Percentiles rank a stretch among this genome's conserved stretches.
phyloP scores from a whole-genome alignment of 2,329 filamentous ascomycete species.

The Penicillium sp. region DNA sequence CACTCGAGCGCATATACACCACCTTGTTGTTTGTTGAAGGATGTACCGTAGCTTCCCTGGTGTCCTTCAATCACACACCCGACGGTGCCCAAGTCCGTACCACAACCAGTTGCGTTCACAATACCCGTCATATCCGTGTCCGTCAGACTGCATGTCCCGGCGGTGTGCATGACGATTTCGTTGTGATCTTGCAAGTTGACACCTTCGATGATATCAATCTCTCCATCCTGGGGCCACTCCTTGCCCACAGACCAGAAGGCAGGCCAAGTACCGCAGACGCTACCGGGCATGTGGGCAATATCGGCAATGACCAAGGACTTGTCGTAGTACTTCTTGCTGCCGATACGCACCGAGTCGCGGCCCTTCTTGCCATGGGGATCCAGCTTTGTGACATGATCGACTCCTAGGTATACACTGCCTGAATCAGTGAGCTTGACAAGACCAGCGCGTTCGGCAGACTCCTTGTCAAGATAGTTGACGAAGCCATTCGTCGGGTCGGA shows the following conservation, averaged over 20 bases:
- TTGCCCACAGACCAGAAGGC: conserved; percentile 47
- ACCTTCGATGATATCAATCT: conserved; percentile 53
- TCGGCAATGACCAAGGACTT: conserved; percentile 48
- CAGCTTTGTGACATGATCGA: conserved; percentile 41
- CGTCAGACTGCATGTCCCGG: conserved; percentile 42
- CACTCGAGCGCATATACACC: conserved; percentile 52
- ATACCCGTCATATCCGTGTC: conserved; percentile 49
- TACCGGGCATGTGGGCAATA: conserved; percentile 48
- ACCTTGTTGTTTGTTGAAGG: conserved; percentile 51
- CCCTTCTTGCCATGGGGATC: conserved; percentile 35
- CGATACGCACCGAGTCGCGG: conserved; percentile 46
- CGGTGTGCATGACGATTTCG: conserved; percentile 51
- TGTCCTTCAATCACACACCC: conserved; percentile 43
- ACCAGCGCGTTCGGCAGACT: conserved; percentile 36
- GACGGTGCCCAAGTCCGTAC: conserved; percentile 39
- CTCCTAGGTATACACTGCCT: conserved; percentile 44
- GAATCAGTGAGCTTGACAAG: conserved; percentile 36
- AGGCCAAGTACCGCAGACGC: conserved; percentile 51
- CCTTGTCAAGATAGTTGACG: conserved; percentile 48
- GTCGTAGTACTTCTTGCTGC: conserved; percentile 44
- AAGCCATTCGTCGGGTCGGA: conserved; percentile 50
- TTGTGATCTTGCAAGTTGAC: conserved; percentile 46
- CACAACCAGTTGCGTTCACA: conserved; percentile 49
- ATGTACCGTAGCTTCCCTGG: conserved; percentile 48
- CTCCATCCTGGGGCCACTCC: conserved; percentile 43